Evolutionary conservation across 306 rosid genomes (phyloP), one percentile per base, ranked within the genome.

Genomic region (Alnus rubra): DNA sequence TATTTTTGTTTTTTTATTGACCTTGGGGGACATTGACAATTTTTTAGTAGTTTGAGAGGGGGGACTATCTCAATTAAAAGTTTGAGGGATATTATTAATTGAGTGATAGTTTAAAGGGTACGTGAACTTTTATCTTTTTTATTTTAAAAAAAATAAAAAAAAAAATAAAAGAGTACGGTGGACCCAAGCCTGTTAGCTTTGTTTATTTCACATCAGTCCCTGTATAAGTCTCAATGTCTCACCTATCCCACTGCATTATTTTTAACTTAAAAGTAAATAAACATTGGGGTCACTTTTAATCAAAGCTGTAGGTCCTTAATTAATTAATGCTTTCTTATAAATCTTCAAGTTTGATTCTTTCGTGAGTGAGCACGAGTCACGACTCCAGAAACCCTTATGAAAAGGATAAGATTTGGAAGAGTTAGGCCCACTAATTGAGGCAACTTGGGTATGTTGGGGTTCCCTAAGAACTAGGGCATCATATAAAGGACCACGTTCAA

Each of bases 401-500:
- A 56, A 59, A 37, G 49, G 62, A 79, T 31, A 10, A 59, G 52
- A 55, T 54, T 55, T 74, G 60, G 67, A 42, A 74, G 23, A 53
- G 74, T 18, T 2, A 18, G 63, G 50, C 79, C 76, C 82, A 48
- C 76, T 48, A 82, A 18, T 47, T 5, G 28, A 33, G 53, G 47
- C 75, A 81, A 74, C 60, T 49, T 56, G 80, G 63, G 9, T 53
- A 8, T 42, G 72, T 49, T 54, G 69, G 75, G 74, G 33, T 81
- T 77, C 62, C 74, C 47, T 63, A 11, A 19, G 51, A 58, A 30
- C 73, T 12, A 58, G 74, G 73, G 59, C 28, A 68, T 18, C 55
- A 55, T 58, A 50, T 23, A 23, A 53, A 49, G 58, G 58, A 63
- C 76, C 63, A 47, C 69, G 68, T 65, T 74, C 44, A 69, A 55